Evolutionary conservation across 306 rosid species (phyloP), one percentile per base, ranked within the genome.

Genomic region (Canavalia gladiata): DNA sequence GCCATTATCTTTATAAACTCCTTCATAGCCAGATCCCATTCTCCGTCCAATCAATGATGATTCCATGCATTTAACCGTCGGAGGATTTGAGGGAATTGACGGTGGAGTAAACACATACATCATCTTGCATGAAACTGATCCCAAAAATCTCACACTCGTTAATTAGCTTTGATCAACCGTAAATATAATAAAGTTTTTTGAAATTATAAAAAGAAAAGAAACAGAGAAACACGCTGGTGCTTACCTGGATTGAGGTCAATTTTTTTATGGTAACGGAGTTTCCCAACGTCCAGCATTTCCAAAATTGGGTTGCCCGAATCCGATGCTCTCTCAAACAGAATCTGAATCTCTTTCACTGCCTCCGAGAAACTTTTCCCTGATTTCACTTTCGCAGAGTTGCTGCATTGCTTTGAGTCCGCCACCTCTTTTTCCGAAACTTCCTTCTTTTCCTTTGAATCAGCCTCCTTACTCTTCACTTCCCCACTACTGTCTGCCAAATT

Each of bases 321-420:
- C 1, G 95, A 90, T 25, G 97, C 95, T 79, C 72, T 88, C 65
- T 87, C 79, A 37, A 95, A 86, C 39, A 82, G 88, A 72, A 72
- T 72, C 81, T 87, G 90, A 86, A 95, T 87, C 87, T 89, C 94
- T 80, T 52, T 82, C 89, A 89, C 79, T 0, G 74, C 77, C 76
- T 92, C 97, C 0, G 75, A 68, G 43, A 88, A 82, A 54, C 88
- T 84, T 68, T 76, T 65, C 55, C 31, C n/a, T 5, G 85, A 54
- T 18, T 72, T 5, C 30, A 51, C 64, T 11, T 67, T 79, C 39
- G 34, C 65, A 25, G 77, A 51, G n/a, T 78, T 42, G 10, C 35
- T 72, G 13, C 80, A 78, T 39, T 86, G 85, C 54, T 84, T 79
- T 41, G 79, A 11, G 30, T 49, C 64, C 13, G 49, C 42, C 28